Percentiles rank a stretch among this genome's conserved stretches.
These are phyloP conservation scores for Verticillium albo-atrum DNA, from an alignment of 2,329 filamentous ascomycete species.

Conservation along the genomic window DNA sequence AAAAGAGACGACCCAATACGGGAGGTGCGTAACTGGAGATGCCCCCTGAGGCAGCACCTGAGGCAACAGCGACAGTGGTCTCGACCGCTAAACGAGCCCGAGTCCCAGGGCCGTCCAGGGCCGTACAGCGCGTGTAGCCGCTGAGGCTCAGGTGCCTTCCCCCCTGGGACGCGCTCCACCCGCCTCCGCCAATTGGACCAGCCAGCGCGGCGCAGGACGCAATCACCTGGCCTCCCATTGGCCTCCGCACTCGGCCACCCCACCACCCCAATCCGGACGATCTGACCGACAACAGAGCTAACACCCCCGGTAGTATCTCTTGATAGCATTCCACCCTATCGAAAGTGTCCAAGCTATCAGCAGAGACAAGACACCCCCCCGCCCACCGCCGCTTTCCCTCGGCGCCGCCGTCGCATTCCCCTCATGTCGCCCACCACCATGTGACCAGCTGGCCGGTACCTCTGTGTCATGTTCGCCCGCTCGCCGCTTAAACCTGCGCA, in stretches of 20 bases:
- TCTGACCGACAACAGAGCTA: background rate
- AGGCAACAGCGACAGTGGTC: background rate
- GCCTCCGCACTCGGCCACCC: background rate
- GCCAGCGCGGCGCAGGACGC: background rate
- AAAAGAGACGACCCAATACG: background rate
- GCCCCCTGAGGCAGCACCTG: background rate
- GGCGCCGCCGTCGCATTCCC: slow-evolving; percentile 7
- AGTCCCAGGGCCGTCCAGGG: background rate
- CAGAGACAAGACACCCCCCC: background rate
- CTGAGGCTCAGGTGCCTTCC: background rate
- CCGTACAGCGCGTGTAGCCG: background rate
- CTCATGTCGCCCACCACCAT: slow-evolving; percentile 7
- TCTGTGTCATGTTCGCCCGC: slow-evolving; percentile 16
- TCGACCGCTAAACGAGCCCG: background rate
- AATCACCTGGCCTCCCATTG: background rate
- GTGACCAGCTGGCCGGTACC: slow-evolving; percentile 20
- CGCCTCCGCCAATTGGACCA: background rate
- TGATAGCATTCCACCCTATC: background rate
- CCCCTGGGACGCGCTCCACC: background rate
- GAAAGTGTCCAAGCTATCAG: background rate
- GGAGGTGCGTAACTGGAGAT: background rate
- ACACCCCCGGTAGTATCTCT: background rate
- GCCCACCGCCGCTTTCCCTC: slow-evolving; percentile 15
- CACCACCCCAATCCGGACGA: background rate
- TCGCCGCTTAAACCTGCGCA: slow-evolving; percentile 17